A percentile compares a stretch with the other conserved stretches of the same genome.
These are phyloP conservation scores for Fraxinus ornus DNA, from an alignment of 305 asterid genomes.

Conservation along the genomic window DNA sequence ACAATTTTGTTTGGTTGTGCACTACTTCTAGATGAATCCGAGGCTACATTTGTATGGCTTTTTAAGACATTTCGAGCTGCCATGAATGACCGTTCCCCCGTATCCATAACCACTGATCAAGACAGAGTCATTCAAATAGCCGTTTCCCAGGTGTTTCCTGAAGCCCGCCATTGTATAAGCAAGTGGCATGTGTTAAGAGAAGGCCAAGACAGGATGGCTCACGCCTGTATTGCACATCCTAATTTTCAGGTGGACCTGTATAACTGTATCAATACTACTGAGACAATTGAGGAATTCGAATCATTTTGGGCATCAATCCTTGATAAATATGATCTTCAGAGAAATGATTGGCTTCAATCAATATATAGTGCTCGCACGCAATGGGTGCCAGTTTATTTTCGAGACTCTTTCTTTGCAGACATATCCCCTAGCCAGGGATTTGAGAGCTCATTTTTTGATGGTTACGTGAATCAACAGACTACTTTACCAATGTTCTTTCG, in stretches of 20 bases:
- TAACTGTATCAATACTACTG: slow-evolving; percentile 70
- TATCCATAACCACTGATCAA: slow-evolving; percentile 61
- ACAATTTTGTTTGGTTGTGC: slow-evolving; percentile 77
- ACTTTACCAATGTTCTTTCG: slow-evolving; percentile 80
- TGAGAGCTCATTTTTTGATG: slow-evolving; percentile 70
- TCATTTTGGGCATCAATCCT: slow-evolving; percentile 62
- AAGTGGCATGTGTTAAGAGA: slow-evolving; percentile 79
- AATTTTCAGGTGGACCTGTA: slow-evolving; percentile 68
- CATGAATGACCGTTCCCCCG: slow-evolving; percentile 65
- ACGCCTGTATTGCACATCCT: slow-evolving; percentile 57
- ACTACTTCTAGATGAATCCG: slow-evolving; percentile 77
- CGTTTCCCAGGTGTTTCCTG: slow-evolving; percentile 63
- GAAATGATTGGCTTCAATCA: slow-evolving; percentile 79
- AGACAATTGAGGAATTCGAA: slow-evolving; percentile 80
- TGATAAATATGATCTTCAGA: slow-evolving; percentile 65
- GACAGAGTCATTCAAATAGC: slow-evolving; percentile 61
- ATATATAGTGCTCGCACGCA: slow-evolving; percentile 59
- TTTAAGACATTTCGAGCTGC: slow-evolving; percentile 79
- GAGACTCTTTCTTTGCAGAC: slow-evolving; percentile 70
- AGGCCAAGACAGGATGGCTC: slow-evolving; percentile 71
- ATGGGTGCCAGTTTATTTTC: slow-evolving; percentile 88
- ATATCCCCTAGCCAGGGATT: slow-evolving; percentile 48
- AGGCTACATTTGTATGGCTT: slow-evolving; percentile 75
- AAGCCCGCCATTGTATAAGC: slow-evolving; percentile 62
- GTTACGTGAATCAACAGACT: slow-evolving; percentile 74